These are phyloP conservation scores for Cornus kousa DNA, from an alignment of 148 eudicot species.

Conservation along the genomic window DNA sequence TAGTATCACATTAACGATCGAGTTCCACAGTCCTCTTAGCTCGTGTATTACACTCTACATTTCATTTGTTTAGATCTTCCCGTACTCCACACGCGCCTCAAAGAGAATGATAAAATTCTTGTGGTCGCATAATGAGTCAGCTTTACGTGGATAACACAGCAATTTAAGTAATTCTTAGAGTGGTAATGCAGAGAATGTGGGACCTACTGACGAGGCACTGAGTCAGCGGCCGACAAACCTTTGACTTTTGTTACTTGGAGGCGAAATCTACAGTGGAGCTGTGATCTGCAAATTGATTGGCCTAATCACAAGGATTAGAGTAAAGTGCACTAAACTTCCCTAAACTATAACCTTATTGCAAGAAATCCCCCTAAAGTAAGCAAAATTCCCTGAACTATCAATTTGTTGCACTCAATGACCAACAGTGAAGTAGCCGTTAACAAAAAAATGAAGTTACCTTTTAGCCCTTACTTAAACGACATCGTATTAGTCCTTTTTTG, in stretches of 20 bases:
- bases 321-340: too few species aligned
- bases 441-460: too few species aligned
- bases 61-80: too few species aligned
- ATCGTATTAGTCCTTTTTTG: too few species aligned
- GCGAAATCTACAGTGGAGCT: neutral
- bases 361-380: too few species aligned
- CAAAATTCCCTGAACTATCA: too few species aligned
- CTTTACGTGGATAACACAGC: constrained; percentile 5
- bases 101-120: neutral
- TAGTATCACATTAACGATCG: neutral
- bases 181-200: neutral
- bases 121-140: neutral
- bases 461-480: too few species aligned
- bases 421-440: too few species aligned
- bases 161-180: neutral
- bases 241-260: neutral
- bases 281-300: neutral
- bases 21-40: neutral
- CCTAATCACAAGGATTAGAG: neutral
- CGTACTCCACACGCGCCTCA: neutral
- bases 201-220: constrained; percentile 9
- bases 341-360: too few species aligned
- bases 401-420: too few species aligned
- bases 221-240: constrained; percentile 7
- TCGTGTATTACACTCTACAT: neutral